Conservation (phyloP, 768 basidiomycete species). For the Coprinellus micaceus region DNA sequence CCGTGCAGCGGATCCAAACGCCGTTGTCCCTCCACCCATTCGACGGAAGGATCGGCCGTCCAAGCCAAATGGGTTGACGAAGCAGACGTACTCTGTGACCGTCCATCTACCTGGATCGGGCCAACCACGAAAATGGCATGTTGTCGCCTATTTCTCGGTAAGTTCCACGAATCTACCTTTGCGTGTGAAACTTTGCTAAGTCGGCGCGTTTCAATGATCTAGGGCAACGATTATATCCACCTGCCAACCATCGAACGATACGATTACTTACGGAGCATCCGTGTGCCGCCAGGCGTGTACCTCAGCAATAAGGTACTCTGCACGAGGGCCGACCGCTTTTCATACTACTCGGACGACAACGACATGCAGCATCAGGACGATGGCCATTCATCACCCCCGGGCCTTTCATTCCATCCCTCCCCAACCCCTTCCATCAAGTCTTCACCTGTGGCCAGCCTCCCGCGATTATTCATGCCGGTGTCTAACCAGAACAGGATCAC, state of each 20-base stretch:
- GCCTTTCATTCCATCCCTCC: slow-evolving; percentile 14
- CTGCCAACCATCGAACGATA: slow-evolving; percentile 75
- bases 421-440: slow-evolving; percentile 1
- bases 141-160: slow-evolving; percentile 80
- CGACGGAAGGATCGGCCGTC: slow-evolving; percentile 75
- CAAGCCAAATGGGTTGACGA: slow-evolving; percentile 78
- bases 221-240: slow-evolving; percentile 67
- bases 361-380: slow-evolving; percentile 36
- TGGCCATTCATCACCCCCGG: slow-evolving; percentile 14
- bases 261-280: slow-evolving; percentile 64
- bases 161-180: slow-evolving; percentile 18
- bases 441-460: slow-evolving; percentile 10
- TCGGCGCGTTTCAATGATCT: slow-evolving; percentile 9
- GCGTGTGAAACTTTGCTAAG: slow-evolving; percentile 6
- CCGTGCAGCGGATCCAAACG: slow-evolving; percentile 58
- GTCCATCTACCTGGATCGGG: slow-evolving; percentile 59
- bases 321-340: slow-evolving; percentile 38
- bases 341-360: slow-evolving; percentile 45
- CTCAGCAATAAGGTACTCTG: slow-evolving; percentile 59
- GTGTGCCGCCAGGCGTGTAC: slow-evolving; percentile 69
- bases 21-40: slow-evolving; percentile 53
- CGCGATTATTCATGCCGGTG: slow-evolving; percentile 11
- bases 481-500: slow-evolving; percentile 12
- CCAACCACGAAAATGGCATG: slow-evolving; percentile 73
- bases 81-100: slow-evolving; percentile 80